These are phyloP conservation scores for Zygosaccharomyces bisporus DNA, from an alignment of 805 yeast species.

Conservation along the genomic window DNA sequence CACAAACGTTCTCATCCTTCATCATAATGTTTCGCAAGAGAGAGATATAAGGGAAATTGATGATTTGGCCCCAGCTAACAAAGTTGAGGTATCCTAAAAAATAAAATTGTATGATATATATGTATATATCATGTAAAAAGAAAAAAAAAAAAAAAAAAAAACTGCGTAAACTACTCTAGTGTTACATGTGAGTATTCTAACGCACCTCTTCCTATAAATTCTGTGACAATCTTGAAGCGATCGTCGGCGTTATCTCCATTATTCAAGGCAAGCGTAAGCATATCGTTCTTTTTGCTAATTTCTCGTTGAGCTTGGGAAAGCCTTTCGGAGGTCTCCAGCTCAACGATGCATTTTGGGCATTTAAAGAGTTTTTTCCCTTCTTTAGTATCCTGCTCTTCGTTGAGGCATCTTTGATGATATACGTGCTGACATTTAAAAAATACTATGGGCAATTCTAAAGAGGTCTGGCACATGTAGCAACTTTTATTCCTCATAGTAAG, in stretches of 20 bases:
- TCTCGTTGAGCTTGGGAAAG: conserved; percentile 58
- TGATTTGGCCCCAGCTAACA: conserved; percentile 65
- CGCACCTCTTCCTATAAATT: conserved; percentile 85
- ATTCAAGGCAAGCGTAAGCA: conserved; percentile 55
- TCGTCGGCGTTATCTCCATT: conserved; percentile 48
- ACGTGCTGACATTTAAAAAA: conserved; percentile 87
- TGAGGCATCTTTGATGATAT: conserved; percentile 76
- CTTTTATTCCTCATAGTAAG: conserved; percentile 49
- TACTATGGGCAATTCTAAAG: conserved; percentile 71
- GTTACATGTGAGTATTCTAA: conserved; percentile 45
- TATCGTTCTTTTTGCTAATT: conserved; percentile 56
- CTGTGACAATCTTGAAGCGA: conserved; percentile 70
- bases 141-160: no score
- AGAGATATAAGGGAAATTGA: conserved; percentile 56
- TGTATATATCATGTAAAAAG: neutral
- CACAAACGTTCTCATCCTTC: conserved; percentile 68
- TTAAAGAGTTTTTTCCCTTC: conserved; percentile 29
- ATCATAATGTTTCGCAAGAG: conserved; percentile 46
- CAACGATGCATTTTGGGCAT: conserved; percentile 79
- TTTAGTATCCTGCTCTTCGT: conserved; percentile 39
- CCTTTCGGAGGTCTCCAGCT: conserved; percentile 60
- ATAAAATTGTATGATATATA: neutral
- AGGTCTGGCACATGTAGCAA: conserved; percentile 62
- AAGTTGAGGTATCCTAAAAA: conserved; percentile 45
- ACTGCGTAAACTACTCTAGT: conserved; percentile 9